Evolutionary conservation across 768 basidiomycete genomes (phyloP), one percentile per base, ranked within the genome.

Genomic region (Hebeloma cylindrosporum): DNA sequence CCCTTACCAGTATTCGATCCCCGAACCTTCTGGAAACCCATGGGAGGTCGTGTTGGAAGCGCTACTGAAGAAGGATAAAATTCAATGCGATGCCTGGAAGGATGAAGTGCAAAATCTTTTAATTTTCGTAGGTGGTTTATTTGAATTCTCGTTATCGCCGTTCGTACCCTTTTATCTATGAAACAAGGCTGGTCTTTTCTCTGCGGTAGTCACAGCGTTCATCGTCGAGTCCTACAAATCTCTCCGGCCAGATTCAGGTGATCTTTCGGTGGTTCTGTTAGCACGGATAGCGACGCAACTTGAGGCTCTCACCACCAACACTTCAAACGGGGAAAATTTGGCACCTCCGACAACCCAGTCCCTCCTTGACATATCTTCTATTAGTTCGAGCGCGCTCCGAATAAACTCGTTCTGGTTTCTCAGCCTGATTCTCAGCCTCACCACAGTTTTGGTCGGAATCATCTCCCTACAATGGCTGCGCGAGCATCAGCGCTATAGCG

Each of bases 401-500:
- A 32, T 53, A 21, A 53, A 53, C 25, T 45, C 36, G 5, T 44
- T 47, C 38, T 45, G 53, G 40, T 57, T 57, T 26, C 4, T 53
- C 7, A 53, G 56, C 41, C 48, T 57, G 11, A 46, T 52, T 11
- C 45, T 54, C 20, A 54, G 50, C 29, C 44, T 57, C 10, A 29
- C 50, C 8, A 47, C 52, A 2, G 50, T 52, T 11, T 45, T 57
- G 4, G 26, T 57, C 16, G 52, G 56, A 1, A 51, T 57, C 5
- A 36, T 57, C 5, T 49, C 38, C 36, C 29, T 52, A 4, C 56
- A 57, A 43, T 57, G 56, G 56, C 36, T 54, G 5, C 33, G 53
- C 10, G 56, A 57, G 33, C 49, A 51, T 25, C 48, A 47, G 26
- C 36, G 34, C 3, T 38, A 47, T 8, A 42, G 27, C 6, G 40